A percentile compares a stretch with the other conserved stretches of the same genome.
Evolutionary conservation across 1,139 yeast species (phyloP).

Genomic region (Meyerozyma smithsonii): DNA sequence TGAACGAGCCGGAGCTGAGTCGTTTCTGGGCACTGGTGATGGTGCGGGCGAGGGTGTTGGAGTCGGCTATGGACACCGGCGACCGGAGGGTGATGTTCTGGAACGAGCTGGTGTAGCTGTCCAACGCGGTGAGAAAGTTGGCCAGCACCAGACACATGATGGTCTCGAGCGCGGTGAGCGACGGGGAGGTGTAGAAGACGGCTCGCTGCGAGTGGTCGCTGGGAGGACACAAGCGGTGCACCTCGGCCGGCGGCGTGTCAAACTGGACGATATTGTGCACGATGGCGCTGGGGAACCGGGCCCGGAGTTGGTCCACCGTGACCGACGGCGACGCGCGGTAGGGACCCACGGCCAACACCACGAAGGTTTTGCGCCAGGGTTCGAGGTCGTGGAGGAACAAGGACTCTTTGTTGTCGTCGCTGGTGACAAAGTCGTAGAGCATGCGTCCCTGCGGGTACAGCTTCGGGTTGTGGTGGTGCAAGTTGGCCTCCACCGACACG

Average conservation of each 20-base stretch:
- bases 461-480: constrained; percentile 71
- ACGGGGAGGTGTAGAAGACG: constrained; percentile 22
- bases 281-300: constrained; percentile 52
- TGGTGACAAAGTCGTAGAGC: constrained; percentile 49
- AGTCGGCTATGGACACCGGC: constrained; percentile 61
- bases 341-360: constrained; percentile 60
- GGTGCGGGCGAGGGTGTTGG: constrained; percentile 45
- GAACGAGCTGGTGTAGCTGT: constrained; percentile 65
- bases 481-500: constrained; percentile 58
- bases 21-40: constrained; percentile 49
- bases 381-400: constrained; percentile 80
- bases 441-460: constrained; percentile 76
- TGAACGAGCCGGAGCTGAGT: constrained; percentile 35
- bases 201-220: constrained; percentile 19
- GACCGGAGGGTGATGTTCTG: constrained; percentile 69
- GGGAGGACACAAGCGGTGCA: constrained; percentile 13
- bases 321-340: constrained; percentile 26
- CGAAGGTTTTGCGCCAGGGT: constrained; percentile 73
- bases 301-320: constrained; percentile 14
- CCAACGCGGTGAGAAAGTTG: constrained; percentile 58
- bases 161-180: constrained; percentile 54
- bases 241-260: constrained; percentile 38
- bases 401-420: constrained; percentile 50
- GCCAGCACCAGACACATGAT: constrained; percentile 69
- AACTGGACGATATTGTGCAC: constrained; percentile 61